Conservation (phyloP, 306 rosid genomes). For the Fagus crenata region DNA sequence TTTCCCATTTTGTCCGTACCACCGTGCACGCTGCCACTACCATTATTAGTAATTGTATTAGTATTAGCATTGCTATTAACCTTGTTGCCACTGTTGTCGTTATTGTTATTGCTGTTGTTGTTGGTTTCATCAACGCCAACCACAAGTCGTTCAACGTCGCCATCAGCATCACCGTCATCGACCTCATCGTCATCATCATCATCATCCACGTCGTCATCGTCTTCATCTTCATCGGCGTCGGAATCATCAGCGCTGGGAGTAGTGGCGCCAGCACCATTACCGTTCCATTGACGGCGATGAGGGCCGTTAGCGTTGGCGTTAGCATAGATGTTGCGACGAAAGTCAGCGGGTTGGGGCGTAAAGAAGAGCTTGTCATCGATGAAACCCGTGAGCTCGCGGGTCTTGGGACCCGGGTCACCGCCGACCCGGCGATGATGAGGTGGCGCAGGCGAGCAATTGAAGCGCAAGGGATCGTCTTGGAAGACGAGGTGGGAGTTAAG, state of each 20-base stretch:
- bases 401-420: constrained; percentile 52
- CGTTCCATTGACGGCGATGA: constrained; percentile 57
- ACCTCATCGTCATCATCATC: constrained; percentile 61
- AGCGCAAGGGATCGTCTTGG: constrained; percentile 63
- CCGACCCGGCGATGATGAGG: constrained; percentile 53
- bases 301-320: too few species aligned
- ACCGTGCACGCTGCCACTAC: constrained; percentile 32
- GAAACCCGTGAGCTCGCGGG: constrained; percentile 68
- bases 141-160: constrained; percentile 52
- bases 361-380: constrained; percentile 74
- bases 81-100: constrained; percentile 11
- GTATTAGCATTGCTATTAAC: neutral
- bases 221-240: constrained; percentile 32
- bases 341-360: constrained; percentile 35
- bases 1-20: constrained; percentile 53
- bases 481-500: constrained; percentile 62
- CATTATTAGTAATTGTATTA: neutral
- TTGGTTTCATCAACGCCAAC: constrained; percentile 44
- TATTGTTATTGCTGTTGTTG: constrained; percentile 33
- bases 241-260: constrained; percentile 67
- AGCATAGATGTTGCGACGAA: constrained; percentile 42
- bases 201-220: constrained; percentile 55
- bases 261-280: constrained; percentile 43
- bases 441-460: constrained; percentile 43
- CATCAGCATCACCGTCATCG: constrained; percentile 53